Conservation (phyloP, 2,329 filamentous ascomycete genomes). For the Ramularia collo-cygni region DNA sequence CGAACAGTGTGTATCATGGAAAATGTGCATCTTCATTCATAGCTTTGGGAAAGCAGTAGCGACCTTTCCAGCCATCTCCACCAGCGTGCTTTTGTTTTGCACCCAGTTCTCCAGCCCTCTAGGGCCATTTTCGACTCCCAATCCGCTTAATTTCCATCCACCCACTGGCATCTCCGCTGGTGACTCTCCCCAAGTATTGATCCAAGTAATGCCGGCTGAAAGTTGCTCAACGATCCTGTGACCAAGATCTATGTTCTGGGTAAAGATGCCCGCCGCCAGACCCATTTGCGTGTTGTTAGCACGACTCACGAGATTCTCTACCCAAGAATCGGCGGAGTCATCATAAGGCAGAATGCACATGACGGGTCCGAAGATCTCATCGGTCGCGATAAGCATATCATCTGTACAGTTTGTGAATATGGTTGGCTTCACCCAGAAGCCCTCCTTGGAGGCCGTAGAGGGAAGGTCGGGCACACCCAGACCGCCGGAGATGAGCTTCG, state of each 20-base stretch:
- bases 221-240: conserved; percentile 65
- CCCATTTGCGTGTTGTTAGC: conserved; percentile 74
- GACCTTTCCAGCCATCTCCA: conserved; percentile 69
- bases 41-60: conserved; percentile 56
- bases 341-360: conserved; percentile 74
- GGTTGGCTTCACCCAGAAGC: conserved; percentile 81
- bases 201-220: conserved; percentile 82
- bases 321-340: conserved; percentile 30
- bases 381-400: conserved; percentile 67
- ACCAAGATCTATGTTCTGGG: conserved; percentile 64
- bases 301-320: conserved; percentile 62
- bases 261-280: conserved; percentile 78
- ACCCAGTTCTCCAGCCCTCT: conserved; percentile 76
- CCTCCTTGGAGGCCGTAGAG: conserved; percentile 42
- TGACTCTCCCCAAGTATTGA: conserved; percentile 90
- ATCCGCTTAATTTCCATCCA: conserved; percentile 84
- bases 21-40: conserved; percentile 6
- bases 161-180: conserved; percentile 90
- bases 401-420: conserved; percentile 83
- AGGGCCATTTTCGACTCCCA: conserved; percentile 80
- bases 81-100: conserved; percentile 78
- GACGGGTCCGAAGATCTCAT: conserved; percentile 87
- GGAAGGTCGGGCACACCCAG: conserved; percentile 49
- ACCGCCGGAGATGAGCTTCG: conserved; percentile 68
- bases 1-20: too few species aligned